Evolutionary conservation across 345 rosid genomes (phyloP).

Genomic region (Schrenkiella parvula): DNA sequence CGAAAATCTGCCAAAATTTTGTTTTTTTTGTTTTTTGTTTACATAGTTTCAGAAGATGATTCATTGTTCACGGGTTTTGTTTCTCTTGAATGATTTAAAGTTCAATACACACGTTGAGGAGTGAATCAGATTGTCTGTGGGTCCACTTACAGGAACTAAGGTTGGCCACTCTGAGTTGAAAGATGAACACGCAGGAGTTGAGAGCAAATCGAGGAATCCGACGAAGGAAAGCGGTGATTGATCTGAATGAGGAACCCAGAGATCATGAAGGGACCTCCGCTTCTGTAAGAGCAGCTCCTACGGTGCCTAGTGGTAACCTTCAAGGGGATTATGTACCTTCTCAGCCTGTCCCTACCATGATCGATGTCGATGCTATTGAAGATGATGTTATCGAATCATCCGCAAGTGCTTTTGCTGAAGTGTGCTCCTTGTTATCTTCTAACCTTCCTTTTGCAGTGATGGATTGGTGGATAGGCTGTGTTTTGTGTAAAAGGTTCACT

Average conservation of each 20-base stretch:
- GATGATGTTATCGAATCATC: conserved; percentile 82
- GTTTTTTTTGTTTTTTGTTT: background rate
- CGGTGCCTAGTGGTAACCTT: background rate
- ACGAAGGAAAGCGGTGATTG: conserved; percentile 30
- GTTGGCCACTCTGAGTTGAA: conserved; percentile 1
- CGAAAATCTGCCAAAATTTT: background rate
- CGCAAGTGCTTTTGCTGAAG: conserved; percentile 81
- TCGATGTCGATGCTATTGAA: conserved; percentile 76
- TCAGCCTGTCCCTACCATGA: conserved; percentile 32
- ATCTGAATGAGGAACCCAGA: conserved; percentile 26
- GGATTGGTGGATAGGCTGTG: background rate
- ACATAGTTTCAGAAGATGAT: background rate
- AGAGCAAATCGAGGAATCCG: conserved; percentile 15
- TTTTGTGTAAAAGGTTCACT: background rate
- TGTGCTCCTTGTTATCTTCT: conserved; percentile 22
- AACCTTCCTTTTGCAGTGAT: background rate
- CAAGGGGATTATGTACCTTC: conserved; percentile 7
- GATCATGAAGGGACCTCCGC: conserved; percentile 33
- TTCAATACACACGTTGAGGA: background rate
- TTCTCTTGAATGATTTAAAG: background rate
- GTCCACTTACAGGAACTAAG: background rate
- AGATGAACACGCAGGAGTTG: conserved; percentile 22
- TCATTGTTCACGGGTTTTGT: background rate
- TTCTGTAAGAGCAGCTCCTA: conserved; percentile 1
- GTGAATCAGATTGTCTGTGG: background rate